Conservation (phyloP, 495 filamentous ascomycete species). For the Neurospora intermedia region DNA sequence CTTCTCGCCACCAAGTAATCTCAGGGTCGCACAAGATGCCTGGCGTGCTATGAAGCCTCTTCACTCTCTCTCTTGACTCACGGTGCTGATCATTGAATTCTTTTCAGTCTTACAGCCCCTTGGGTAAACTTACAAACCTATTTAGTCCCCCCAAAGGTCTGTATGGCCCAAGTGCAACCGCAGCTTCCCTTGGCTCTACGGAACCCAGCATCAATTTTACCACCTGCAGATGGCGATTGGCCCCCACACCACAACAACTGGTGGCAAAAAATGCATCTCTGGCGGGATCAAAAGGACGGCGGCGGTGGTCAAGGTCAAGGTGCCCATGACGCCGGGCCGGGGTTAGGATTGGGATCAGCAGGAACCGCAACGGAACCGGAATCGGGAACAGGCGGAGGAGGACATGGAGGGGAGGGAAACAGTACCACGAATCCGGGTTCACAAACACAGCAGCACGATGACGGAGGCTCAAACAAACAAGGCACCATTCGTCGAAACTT, state of each 20-base stretch:
- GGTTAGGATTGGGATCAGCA: not conserved
- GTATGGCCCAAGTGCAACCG: not conserved
- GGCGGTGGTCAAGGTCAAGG: not conserved
- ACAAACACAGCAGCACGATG: slow-evolving; percentile 6
- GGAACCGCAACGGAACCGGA: not conserved
- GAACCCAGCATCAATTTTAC: not conserved
- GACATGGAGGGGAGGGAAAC: not conserved
- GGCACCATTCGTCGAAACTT: slow-evolving; percentile 41
- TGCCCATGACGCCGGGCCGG: not conserved
- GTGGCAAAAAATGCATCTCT: not conserved
- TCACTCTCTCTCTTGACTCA: not conserved
- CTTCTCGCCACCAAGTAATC: not conserved
- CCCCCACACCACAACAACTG: not conserved
- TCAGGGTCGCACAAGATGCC: not conserved
- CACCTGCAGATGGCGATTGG: not conserved
- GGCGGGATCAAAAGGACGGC: not conserved
- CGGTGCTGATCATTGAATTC: not conserved
- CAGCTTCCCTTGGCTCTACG: not conserved
- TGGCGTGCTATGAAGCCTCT: not conserved
- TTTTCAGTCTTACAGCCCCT: not conserved
- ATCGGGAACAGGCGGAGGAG: not conserved
- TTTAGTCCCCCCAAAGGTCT: not conserved
- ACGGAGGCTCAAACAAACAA: slow-evolving; percentile 3
- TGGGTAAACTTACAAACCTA: not conserved
- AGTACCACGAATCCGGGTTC: not conserved